These are phyloP conservation scores for Tricholomella constricta DNA, from an alignment of 768 basidiomycete species.

Conservation along the genomic window DNA sequence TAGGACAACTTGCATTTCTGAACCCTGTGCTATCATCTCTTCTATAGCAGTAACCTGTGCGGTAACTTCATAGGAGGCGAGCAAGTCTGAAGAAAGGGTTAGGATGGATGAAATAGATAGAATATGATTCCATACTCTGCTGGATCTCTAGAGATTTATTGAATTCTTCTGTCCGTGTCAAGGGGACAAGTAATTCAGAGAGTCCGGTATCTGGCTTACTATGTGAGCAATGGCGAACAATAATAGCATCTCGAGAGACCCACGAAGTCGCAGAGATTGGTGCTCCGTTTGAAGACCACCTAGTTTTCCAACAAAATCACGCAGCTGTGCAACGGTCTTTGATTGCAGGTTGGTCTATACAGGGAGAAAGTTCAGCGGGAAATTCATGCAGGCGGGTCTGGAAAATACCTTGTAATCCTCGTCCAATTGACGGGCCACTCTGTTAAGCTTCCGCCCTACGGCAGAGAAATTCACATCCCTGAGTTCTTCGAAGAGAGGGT, in stretches of 20 bases:
- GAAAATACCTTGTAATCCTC: constrained; percentile 82
- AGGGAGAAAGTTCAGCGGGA: not conserved
- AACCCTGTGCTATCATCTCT: constrained; percentile 85
- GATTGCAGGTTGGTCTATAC: constrained; percentile 78
- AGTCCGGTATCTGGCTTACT: constrained; percentile 77
- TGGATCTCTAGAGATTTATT: constrained; percentile 93
- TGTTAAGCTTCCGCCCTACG: constrained; percentile 80
- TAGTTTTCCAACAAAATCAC: constrained; percentile 94
- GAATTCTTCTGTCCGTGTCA: constrained; percentile 85
- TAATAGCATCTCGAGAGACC: constrained; percentile 26
- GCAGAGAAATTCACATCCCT: constrained; percentile 92
- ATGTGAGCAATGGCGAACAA: not conserved
- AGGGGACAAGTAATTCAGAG: constrained; percentile 87
- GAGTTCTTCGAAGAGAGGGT: constrained; percentile 80
- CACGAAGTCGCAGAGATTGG: constrained; percentile 85
- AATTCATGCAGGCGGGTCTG: not conserved
- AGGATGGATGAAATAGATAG: constrained; percentile 2
- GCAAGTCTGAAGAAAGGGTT: constrained; percentile 62
- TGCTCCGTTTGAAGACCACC: constrained; percentile 93
- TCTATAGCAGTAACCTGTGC: constrained; percentile 86
- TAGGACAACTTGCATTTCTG: constrained; percentile 76
- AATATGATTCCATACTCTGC: constrained; percentile 64
- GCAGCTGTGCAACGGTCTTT: constrained; percentile 88
- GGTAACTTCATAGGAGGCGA: constrained; percentile 86
- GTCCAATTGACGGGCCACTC: constrained; percentile 81